Evolutionary conservation across 1,284 basidiomycete genomes (phyloP), one percentile per base, ranked within the genome.

Genomic region (Moesziomyces sp.): DNA sequence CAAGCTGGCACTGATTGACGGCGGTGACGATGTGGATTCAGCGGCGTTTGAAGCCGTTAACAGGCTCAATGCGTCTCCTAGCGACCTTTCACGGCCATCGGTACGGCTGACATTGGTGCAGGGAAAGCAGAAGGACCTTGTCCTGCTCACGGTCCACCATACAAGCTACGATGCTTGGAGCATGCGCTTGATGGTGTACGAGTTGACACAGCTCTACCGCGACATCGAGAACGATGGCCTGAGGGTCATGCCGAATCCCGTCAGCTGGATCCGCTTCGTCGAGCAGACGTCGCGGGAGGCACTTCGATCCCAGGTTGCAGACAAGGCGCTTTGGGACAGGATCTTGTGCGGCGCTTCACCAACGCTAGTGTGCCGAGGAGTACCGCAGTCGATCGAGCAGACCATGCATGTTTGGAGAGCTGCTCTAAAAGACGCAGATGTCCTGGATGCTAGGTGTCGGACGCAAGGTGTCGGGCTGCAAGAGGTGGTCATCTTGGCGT

Each of bases 151-250:
- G 5, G 18, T 59, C 9, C 50, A 59, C 21, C 58, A 59, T 21
- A 52, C 58, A 5, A 52, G 58, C 42, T 59, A 59, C 51, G 58
- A 59, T 44, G 58, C 52, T 21, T 61, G 58, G 52, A 61, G 52
- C 43, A 61, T 55, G 47, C 58, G 58, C 3, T 30, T 50, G 47
- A 45, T 61, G 58, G 45, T 46, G 5, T 16, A 8, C 18, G 53
- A 62, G 28, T 40, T 62, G 18, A 13, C 24, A 5, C 33, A 56
- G 26, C 19, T 55, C 5, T 62, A 56, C 44, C 53, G 47, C 7
- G 40, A 16, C 14, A 30, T 54, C n/a, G 44, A 40, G 38, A 40
- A 40, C 5, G 14, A 14, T 19, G 35, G 24, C 16, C 23, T 24
- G 4, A 9, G 24, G 30, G 19, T 2, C 16, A n/a, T 46, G 28